These are phyloP conservation scores for Curvularia verruculosa DNA, from an alignment of 2,329 filamentous ascomycete species.

Conservation along the genomic window DNA sequence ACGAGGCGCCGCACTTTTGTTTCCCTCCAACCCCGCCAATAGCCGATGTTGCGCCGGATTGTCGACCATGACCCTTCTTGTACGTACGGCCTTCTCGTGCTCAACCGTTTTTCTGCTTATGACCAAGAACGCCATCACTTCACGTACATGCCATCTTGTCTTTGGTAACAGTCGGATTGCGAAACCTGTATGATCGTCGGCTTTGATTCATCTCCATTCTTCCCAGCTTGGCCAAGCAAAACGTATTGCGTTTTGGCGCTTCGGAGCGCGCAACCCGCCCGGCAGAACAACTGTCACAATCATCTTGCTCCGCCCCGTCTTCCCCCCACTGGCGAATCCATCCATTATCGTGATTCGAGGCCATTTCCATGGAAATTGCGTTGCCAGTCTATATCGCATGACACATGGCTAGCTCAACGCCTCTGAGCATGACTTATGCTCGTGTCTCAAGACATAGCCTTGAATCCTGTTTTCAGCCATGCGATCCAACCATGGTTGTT, in stretches of 20 bases:
- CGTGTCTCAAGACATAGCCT: background rate
- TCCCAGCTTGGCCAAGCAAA: constrained; percentile 1
- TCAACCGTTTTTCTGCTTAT: background rate
- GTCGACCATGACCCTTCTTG: too few species aligned
- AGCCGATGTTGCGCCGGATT: constrained; percentile 31
- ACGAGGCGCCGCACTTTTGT: constrained; percentile 21
- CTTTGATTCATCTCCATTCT: background rate
- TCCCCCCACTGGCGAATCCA: background rate
- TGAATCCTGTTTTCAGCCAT: background rate
- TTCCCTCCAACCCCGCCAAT: constrained; percentile 16
- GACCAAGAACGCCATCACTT: background rate
- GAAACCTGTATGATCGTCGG: background rate
- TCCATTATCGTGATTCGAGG: background rate
- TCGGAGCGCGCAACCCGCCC: constrained; percentile 6
- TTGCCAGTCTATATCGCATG: too few species aligned
- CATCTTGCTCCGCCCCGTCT: background rate
- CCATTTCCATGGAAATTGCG: background rate
- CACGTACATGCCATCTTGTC: background rate
- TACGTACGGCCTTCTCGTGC: too few species aligned
- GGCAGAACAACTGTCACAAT: constrained; percentile 2
- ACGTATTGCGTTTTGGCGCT: constrained; percentile 7
- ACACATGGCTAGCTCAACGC: background rate
- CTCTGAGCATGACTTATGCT: background rate
- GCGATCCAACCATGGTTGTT: background rate
- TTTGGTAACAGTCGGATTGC: background rate